Conservation (phyloP, 2,329 filamentous ascomycete species). For the Ascomycota sp. region DNA sequence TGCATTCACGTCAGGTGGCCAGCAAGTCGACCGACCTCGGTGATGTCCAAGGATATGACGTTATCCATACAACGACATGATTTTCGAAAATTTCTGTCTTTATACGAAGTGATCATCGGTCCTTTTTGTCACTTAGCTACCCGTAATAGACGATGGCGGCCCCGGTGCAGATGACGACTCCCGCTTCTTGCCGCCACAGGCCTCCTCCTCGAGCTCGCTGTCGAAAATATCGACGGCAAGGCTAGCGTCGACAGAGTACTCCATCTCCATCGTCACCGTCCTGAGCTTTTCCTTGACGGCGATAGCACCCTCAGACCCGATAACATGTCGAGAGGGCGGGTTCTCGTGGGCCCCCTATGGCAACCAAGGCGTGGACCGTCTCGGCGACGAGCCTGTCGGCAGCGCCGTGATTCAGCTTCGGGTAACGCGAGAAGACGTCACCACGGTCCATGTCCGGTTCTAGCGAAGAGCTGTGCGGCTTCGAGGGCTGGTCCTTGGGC, state of each 20-base stretch:
- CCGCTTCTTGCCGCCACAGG: conserved; percentile 18
- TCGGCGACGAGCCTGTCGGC: conserved; percentile 63
- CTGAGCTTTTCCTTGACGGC: conserved; percentile 92
- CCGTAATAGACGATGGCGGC: not conserved
- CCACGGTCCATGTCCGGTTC: conserved; percentile 14
- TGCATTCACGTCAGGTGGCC: too few species aligned
- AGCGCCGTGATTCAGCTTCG: conserved; percentile 45
- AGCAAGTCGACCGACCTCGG: too few species aligned
- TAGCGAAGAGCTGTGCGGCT: conserved; percentile 11
- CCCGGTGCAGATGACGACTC: not conserved
- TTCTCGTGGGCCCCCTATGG: conserved; percentile 93
- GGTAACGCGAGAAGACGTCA: conserved; percentile 49
- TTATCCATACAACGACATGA: too few species aligned
- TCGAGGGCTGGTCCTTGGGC: conserved; percentile 10
- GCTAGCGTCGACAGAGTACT: conserved; percentile 85
- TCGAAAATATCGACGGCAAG: conserved; percentile 61
- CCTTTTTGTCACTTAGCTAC: too few species aligned
- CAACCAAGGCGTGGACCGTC: conserved; percentile 75
- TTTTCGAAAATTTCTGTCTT: too few species aligned
- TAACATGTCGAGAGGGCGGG: conserved; percentile 81
- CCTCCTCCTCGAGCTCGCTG: conserved; percentile 31
- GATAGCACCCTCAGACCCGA: conserved; percentile 69
- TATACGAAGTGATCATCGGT: too few species aligned
- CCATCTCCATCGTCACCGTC: conserved; percentile 85
- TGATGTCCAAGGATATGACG: too few species aligned